Conservation (phyloP, 352 stramenopile genomes). For the Phytophthora melonis region DNA sequence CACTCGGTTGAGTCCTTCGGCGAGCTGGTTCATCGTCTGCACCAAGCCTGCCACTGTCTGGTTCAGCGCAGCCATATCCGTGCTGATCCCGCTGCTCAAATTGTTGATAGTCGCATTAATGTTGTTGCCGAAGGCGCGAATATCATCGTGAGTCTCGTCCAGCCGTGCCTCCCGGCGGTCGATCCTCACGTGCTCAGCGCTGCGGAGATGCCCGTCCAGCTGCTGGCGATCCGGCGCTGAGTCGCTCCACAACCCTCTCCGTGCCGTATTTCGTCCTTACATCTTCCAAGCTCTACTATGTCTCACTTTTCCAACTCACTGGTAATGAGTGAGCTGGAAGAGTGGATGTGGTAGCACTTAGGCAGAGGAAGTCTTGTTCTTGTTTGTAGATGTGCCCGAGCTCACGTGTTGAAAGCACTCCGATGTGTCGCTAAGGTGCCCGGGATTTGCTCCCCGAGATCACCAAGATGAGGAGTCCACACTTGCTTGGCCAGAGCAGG, state of each 20-base stretch:
- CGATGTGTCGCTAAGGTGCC: neutral
- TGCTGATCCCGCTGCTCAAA: neutral
- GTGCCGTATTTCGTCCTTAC: too few species aligned
- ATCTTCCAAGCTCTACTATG: too few species aligned
- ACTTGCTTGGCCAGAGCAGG: too few species aligned
- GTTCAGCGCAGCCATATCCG: neutral
- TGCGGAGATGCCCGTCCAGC: too few species aligned
- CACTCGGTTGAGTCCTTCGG: too few species aligned
- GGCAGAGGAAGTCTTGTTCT: neutral
- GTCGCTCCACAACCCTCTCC: too few species aligned
- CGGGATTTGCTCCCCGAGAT: neutral
- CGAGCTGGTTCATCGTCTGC: too few species aligned
- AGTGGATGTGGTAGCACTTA: constrained; percentile 1
- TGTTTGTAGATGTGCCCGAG: neutral
- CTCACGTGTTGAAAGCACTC: neutral
- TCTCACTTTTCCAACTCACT: too few species aligned
- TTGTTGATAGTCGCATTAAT: neutral
- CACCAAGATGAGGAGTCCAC: neutral
- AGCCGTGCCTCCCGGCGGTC: too few species aligned
- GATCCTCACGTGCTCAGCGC: too few species aligned
- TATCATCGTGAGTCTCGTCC: too few species aligned
- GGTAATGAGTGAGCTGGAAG: neutral
- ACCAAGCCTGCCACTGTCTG: neutral
- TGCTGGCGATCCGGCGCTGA: too few species aligned
- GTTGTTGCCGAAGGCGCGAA: neutral